Evolutionary conservation across 2,329 filamentous ascomycete species (phyloP).

Genomic region (Stenocarpella maydis): DNA sequence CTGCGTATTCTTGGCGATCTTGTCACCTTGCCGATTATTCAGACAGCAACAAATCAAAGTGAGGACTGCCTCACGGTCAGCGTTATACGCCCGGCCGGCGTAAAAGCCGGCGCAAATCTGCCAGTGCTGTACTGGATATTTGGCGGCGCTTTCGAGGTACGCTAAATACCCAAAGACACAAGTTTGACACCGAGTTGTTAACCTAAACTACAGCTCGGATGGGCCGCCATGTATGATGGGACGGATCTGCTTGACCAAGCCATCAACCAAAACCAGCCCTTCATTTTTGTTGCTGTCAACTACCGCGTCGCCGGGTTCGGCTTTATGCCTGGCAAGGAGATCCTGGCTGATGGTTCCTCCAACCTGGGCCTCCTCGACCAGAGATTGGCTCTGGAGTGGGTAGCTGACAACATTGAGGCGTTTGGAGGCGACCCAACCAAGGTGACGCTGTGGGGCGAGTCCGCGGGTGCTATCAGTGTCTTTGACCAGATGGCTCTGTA

Average conservation of each 20-base stretch:
- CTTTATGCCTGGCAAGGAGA: slow-evolving; percentile 74
- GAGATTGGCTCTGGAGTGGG: slow-evolving; percentile 76
- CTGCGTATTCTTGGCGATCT: slow-evolving; percentile 57
- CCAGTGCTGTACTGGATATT: slow-evolving; percentile 78
- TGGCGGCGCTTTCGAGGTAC: slow-evolving; percentile 68
- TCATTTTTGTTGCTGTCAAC: slow-evolving; percentile 80
- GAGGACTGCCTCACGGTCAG: slow-evolving; percentile 73
- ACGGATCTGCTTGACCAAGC: slow-evolving; percentile 55
- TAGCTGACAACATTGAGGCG: slow-evolving; percentile 76
- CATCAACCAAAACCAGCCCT: slow-evolving; percentile 63
- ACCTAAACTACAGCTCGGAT: slow-evolving; percentile 50
- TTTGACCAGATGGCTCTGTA: slow-evolving; percentile 80
- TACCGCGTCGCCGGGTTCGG: slow-evolving; percentile 80
- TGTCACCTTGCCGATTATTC: slow-evolving; percentile 64
- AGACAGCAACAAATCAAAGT: slow-evolving; percentile 59
- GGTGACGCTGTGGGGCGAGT: slow-evolving; percentile 83
- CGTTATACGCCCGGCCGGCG: slow-evolving; percentile 66
- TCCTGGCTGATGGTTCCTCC: slow-evolving; percentile 70
- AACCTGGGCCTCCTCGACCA: slow-evolving; percentile 80
- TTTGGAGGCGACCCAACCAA: slow-evolving; percentile 84
- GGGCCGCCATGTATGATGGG: slow-evolving; percentile 61
- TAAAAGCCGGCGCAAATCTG: slow-evolving; percentile 61
- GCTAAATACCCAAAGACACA: not conserved
- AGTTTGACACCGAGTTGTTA: not conserved
- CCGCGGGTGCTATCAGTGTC: slow-evolving; percentile 75